These are phyloP conservation scores for Tolypocladium nubicola DNA, from an alignment of 2,329 filamentous ascomycete species.

Conservation along the genomic window DNA sequence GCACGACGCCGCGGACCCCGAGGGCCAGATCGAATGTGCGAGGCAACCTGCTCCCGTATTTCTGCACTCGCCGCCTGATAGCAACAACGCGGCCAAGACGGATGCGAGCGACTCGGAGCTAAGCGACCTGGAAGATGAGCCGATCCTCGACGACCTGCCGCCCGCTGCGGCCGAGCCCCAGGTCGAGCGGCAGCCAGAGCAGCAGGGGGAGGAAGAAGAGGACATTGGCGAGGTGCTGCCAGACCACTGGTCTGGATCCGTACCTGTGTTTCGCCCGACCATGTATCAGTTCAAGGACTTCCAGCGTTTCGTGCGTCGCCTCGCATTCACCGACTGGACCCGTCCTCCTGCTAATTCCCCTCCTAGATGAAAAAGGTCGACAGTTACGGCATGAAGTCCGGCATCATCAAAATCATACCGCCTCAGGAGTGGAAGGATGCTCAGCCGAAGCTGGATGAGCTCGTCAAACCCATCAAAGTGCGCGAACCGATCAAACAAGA, in stretches of 20 bases:
- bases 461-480: conserved; percentile 84
- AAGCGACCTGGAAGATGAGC: conserved; percentile 52
- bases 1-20: conserved; percentile 15
- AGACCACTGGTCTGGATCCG: conserved; percentile 81
- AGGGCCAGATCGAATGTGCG: conserved; percentile 21
- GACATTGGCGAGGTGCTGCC: conserved; percentile 73
- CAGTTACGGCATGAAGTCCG: conserved; percentile 91
- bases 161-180: conserved; percentile 10
- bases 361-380: conserved; percentile 69
- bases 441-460: conserved; percentile 68
- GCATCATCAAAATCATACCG: conserved; percentile 92
- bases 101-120: conserved; percentile 55
- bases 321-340: background rate
- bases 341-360: conserved; percentile 9
- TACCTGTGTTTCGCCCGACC: conserved; percentile 90
- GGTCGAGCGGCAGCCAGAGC: conserved; percentile 6
- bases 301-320: conserved; percentile 63
- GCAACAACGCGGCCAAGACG: conserved; percentile 48
- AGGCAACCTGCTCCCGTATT: conserved; percentile 30
- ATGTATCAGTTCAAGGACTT: conserved; percentile 95
- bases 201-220: conserved; percentile 31
- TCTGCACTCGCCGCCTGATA: conserved; percentile 54
- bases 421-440: conserved; percentile 85
- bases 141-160: conserved; percentile 24
- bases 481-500: conserved; percentile 98